phyloP scores from a whole-genome alignment of 306 rosid genomes.

The Sesbania bispinosa region DNA sequence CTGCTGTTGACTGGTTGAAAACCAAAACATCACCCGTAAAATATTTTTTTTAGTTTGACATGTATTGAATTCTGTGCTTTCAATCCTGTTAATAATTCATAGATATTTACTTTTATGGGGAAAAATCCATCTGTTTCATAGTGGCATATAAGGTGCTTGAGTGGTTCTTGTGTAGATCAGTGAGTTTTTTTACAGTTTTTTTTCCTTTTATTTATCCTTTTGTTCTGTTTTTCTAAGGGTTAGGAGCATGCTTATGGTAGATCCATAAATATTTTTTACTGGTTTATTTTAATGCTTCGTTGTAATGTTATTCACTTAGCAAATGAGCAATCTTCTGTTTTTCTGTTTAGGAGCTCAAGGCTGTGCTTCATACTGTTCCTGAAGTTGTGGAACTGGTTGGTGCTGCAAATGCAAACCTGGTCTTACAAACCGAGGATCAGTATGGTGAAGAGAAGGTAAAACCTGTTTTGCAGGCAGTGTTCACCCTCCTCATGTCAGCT shows the following conservation, averaged over 20 bases:
- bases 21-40: neutral
- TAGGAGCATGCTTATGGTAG: slow-evolving; percentile 14
- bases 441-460: slow-evolving; percentile 55
- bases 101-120: neutral
- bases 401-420: slow-evolving; percentile 45
- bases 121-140: neutral
- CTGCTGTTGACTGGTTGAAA: slow-evolving; percentile 18
- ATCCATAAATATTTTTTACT: neutral
- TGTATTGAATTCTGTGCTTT: neutral
- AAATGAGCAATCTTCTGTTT: slow-evolving; percentile 14
- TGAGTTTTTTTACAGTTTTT: neutral
- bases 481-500: slow-evolving; percentile 84
- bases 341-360: slow-evolving; percentile 73
- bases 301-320: neutral
- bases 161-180: neutral
- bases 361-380: slow-evolving; percentile 65
- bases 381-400: slow-evolving; percentile 76
- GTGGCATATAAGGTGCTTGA: neutral
- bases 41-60: neutral
- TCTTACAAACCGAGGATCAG: slow-evolving; percentile 41
- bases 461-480: slow-evolving; percentile 53
- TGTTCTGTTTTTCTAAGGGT: neutral
- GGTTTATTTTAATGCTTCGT: neutral
- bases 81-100: neutral
- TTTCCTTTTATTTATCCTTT: neutral